phyloP scores from a whole-genome alignment of 768 basidiomycete genomes.

The Cytidiella melzeri region DNA sequence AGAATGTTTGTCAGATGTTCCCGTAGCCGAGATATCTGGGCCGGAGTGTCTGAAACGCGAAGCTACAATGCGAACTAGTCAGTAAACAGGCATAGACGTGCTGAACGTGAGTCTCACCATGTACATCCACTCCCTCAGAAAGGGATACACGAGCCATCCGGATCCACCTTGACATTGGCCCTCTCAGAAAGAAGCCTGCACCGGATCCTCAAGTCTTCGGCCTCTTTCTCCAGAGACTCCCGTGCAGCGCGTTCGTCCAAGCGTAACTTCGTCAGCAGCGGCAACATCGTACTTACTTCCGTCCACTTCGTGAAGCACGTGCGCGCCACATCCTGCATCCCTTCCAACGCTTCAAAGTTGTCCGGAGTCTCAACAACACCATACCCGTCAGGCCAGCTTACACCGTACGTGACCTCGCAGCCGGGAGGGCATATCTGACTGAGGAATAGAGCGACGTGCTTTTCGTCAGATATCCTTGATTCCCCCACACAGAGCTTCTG shows the following conservation, averaged over 20 bases:
- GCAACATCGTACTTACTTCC: constrained; percentile 37
- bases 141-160: constrained; percentile 25
- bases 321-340: constrained; percentile 6
- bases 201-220: constrained; percentile 44
- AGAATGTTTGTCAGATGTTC: too few species aligned
- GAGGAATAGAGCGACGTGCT: constrained; percentile 45
- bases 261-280: constrained; percentile 37
- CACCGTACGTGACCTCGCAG: constrained; percentile 38
- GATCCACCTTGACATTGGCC: constrained; percentile 11
- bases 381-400: constrained; percentile 39
- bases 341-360: constrained; percentile 5
- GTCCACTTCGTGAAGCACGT: constrained; percentile 34
- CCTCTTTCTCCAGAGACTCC: constrained; percentile 35
- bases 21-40: too few species aligned
- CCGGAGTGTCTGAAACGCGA: too few species aligned
- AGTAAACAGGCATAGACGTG: too few species aligned
- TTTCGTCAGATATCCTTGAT: constrained; percentile 38
- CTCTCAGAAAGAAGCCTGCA: constrained; percentile 38
- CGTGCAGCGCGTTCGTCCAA: constrained; percentile 37
- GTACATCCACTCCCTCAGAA: too few species aligned
- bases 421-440: constrained; percentile 42
- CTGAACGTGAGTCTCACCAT: too few species aligned
- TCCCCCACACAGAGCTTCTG: constrained; percentile 42
- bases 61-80: too few species aligned
- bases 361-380: constrained; percentile 6